Conservation (phyloP, 495 filamentous ascomycete genomes). For the Apiosordaria backusii region DNA sequence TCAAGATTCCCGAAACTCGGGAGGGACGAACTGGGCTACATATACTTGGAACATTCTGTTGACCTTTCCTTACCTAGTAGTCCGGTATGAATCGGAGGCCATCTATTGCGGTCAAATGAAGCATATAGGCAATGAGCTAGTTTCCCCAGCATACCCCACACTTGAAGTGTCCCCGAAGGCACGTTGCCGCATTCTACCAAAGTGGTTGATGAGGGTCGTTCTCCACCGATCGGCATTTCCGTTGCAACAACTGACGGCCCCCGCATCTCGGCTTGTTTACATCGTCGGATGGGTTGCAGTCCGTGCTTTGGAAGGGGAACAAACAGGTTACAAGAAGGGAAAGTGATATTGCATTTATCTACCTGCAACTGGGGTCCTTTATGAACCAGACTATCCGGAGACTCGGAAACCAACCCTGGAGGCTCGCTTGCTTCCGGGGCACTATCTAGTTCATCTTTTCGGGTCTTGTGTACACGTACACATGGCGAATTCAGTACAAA, state of each 20-base stretch:
- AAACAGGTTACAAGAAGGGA: conserved; percentile 2
- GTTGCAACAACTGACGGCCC: conserved; percentile 11
- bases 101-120: background rate
- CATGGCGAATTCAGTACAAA: conserved; percentile 21
- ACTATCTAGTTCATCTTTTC: background rate
- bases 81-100: background rate
- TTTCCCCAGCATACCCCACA: conserved; percentile 13
- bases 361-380: conserved; percentile 1
- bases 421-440: background rate
- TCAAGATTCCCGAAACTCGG: background rate
- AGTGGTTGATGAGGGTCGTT: background rate
- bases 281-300: background rate
- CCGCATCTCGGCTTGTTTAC: conserved; percentile 3
- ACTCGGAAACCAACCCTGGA: conserved; percentile 1
- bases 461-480: background rate
- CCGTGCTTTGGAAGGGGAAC: background rate
- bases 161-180: background rate
- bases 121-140: conserved; percentile 6
- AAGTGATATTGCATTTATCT: background rate
- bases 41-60: background rate
- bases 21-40: background rate
- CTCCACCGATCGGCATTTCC: conserved; percentile 11
- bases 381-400: background rate
- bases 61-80: background rate
- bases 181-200: background rate